Evolutionary conservation across 176 grass and related monocot species (phyloP).

Genomic region (Paspalum vaginatum): DNA sequence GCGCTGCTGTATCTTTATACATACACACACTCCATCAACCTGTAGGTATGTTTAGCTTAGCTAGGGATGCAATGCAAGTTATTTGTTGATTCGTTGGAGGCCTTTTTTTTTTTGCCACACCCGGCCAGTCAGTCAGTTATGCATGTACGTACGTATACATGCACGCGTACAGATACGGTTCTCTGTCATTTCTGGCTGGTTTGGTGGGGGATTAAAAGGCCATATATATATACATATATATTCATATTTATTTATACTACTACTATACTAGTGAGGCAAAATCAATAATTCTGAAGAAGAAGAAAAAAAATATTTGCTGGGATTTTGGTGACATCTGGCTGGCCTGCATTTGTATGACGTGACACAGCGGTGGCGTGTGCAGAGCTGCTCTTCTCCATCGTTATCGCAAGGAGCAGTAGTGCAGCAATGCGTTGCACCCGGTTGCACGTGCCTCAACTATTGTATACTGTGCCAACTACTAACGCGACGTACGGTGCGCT

Average conservation of each 20-base stretch:
- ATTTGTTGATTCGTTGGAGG: slow-evolving; percentile 30
- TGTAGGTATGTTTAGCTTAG: slow-evolving; percentile 5
- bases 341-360: background rate
- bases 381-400: background rate
- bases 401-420: slow-evolving; percentile 5
- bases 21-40: no score
- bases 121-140: background rate
- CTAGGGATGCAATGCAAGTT: background rate
- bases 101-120: background rate
- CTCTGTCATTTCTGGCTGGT: background rate
- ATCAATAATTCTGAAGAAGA: background rate
- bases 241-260: no score
- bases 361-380: background rate
- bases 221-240: background rate
- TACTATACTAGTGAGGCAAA: background rate
- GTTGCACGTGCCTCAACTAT: background rate
- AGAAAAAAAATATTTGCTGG: background rate
- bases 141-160: background rate
- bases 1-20: no score
- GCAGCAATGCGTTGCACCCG: background rate
- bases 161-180: background rate
- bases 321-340: background rate
- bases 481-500: background rate
- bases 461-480: background rate
- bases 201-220: background rate